Evolutionary conservation across 768 basidiomycete genomes (phyloP).

Genomic region (Boletus reticuloceps): DNA sequence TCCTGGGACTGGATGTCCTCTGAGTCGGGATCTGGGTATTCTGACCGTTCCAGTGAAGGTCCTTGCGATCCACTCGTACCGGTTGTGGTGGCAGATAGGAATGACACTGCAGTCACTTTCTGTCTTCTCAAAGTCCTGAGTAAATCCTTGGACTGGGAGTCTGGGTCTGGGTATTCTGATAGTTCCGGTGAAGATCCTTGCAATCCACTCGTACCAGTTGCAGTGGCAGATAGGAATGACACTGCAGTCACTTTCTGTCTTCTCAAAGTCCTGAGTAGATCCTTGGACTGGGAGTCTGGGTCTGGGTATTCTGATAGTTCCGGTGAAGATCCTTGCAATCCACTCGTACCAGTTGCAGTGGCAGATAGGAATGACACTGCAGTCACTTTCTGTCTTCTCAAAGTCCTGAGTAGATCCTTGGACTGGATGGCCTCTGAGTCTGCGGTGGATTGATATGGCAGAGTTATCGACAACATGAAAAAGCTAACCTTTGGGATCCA

Average conservation of each 20-base stretch:
- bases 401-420: background rate
- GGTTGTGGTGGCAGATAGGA: background rate
- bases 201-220: too few relatives aligned
- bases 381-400: background rate
- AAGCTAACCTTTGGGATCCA: background rate
- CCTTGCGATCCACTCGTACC: too few relatives aligned
- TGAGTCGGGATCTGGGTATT: too few relatives aligned
- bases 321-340: too few relatives aligned
- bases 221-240: background rate
- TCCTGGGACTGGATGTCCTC: too few relatives aligned
- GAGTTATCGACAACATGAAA: background rate
- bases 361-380: background rate
- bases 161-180: background rate
- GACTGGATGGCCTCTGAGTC: too few relatives aligned
- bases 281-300: too few relatives aligned
- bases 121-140: background rate
- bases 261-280: background rate
- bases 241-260: background rate
- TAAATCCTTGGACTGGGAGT: background rate
- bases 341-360: fast-evolving
- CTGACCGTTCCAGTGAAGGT: background rate
- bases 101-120: background rate
- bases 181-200: background rate
- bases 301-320: background rate
- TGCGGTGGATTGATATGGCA: too few relatives aligned